These are phyloP conservation scores for Populus ilicifolia DNA, from an alignment of 345 rosid genomes.

Conservation along the genomic window DNA sequence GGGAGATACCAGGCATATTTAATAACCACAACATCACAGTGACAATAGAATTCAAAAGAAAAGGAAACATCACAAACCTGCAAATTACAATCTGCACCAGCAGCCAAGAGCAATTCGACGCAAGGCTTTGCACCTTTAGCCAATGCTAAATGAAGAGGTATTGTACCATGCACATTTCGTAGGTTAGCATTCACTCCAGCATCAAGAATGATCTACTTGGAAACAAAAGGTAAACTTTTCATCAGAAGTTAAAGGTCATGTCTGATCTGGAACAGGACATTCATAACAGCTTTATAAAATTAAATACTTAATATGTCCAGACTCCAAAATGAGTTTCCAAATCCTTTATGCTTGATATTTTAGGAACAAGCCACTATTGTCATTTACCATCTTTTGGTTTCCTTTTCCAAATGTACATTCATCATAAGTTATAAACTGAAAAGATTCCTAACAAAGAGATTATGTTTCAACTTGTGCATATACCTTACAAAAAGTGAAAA, in stretches of 20 bases:
- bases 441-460: too few species aligned
- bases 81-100: conserved; percentile 82
- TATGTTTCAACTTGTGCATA: neutral
- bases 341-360: too few species aligned
- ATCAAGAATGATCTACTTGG: conserved; percentile 71
- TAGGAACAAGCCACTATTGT: too few species aligned
- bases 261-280: neutral
- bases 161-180: conserved; percentile 75
- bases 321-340: too few species aligned
- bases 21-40: neutral
- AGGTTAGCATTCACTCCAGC: conserved; percentile 94
- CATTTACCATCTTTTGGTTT: too few species aligned
- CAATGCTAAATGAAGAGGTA: conserved; percentile 92
- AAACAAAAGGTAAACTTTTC: neutral
- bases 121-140: conserved; percentile 89
- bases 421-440: too few species aligned
- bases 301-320: too few species aligned
- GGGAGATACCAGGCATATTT: too few species aligned
- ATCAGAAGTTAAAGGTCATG: neutral
- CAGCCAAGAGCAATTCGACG: conserved; percentile 75
- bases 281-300: neutral
- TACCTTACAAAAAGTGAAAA: neutral
- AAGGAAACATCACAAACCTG: conserved; percentile 47
- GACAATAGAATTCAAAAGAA: neutral
- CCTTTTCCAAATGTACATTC: too few species aligned